phyloP scores from a whole-genome alignment of 148 eudicot species.

The Silene uniflora region DNA sequence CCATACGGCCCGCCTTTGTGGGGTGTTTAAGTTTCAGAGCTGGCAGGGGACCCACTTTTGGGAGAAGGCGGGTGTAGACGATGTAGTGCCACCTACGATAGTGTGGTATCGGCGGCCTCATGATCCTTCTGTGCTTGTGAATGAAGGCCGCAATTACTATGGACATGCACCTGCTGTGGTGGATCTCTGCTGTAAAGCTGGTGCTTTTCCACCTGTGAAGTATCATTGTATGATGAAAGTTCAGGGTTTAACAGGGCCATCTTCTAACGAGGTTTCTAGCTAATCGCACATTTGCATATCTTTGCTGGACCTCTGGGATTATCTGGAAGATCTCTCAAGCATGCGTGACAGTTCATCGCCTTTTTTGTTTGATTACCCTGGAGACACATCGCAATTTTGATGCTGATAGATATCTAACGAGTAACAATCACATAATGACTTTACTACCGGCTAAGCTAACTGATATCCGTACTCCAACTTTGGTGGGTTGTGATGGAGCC shows the following conservation, averaged over 20 bases:
- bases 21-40: constrained; percentile 73
- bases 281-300: constrained; percentile 16
- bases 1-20: constrained; percentile 86
- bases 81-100: constrained; percentile 71
- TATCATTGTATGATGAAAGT: constrained; percentile 80
- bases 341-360: too few relatives aligned
- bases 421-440: too few relatives aligned
- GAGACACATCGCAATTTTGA: too few relatives aligned
- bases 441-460: too few relatives aligned
- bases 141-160: constrained; percentile 62
- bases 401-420: too few relatives aligned
- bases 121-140: constrained; percentile 60
- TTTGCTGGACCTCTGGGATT: constrained; percentile 36
- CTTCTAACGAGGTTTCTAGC: constrained; percentile 3
- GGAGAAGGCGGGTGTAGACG: constrained; percentile 75
- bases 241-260: constrained; percentile 57
- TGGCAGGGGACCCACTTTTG: constrained; percentile 76
- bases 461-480: too few relatives aligned
- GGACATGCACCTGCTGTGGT: constrained; percentile 97
- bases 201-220: constrained; percentile 43
- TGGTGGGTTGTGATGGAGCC: too few relatives aligned
- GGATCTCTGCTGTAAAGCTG: constrained; percentile 76
- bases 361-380: too few relatives aligned
- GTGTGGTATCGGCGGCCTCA: constrained; percentile 76
- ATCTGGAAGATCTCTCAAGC: background rate